Conservation (phyloP, 176 grass and related monocot species). For the Lolium rigidum region DNA sequence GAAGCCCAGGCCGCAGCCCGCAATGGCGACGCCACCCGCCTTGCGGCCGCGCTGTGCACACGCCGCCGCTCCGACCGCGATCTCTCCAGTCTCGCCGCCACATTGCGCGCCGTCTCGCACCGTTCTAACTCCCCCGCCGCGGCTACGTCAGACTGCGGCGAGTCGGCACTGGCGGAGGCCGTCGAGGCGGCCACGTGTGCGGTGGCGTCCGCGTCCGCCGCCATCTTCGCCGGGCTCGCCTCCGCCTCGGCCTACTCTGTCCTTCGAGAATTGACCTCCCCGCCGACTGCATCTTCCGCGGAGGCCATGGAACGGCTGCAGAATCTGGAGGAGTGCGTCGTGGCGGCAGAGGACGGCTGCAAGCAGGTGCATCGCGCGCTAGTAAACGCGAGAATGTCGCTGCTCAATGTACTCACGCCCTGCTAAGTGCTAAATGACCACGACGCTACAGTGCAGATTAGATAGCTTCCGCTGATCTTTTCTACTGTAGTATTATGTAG, state of each 20-base stretch:
- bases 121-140: background rate
- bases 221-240: slow-evolving; percentile 58
- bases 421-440: slow-evolving; percentile 30
- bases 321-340: slow-evolving; percentile 51
- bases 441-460: background rate
- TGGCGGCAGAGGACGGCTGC: slow-evolving; percentile 57
- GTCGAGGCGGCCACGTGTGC: slow-evolving; percentile 36
- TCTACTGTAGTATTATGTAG: too few species aligned
- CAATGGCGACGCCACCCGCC: slow-evolving; percentile 37
- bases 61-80: slow-evolving; percentile 43
- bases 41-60: slow-evolving; percentile 44
- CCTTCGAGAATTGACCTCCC: background rate
- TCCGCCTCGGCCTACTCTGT: slow-evolving; percentile 50
- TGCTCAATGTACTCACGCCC: slow-evolving; percentile 64
- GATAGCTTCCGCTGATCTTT: too few species aligned
- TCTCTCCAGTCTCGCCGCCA: slow-evolving; percentile 45
- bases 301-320: slow-evolving; percentile 51
- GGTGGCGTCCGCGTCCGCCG: slow-evolving; percentile 41
- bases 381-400: slow-evolving; percentile 54
- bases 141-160: background rate
- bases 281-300: slow-evolving; percentile 4
- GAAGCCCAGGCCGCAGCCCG: slow-evolving; percentile 53
- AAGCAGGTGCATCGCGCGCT: slow-evolving; percentile 62
- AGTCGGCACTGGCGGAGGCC: slow-evolving; percentile 46
- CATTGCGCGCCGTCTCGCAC: slow-evolving; percentile 42